Evolutionary conservation across 75 land plant genomes (phyloP), one percentile per base, ranked within the genome.

Genomic region (Sequoia sempervirens): DNA sequence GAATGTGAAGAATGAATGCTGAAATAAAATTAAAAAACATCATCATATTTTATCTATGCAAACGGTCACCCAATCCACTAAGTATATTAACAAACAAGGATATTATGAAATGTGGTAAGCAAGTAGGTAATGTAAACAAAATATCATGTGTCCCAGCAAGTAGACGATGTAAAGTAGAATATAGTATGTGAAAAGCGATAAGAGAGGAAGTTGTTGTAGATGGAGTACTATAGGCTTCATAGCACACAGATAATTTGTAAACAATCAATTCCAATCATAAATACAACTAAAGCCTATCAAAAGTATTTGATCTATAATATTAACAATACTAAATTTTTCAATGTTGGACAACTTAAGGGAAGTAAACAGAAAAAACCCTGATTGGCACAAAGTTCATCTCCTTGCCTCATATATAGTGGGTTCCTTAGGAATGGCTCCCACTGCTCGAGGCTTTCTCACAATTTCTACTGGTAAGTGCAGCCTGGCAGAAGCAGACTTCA

Each of bases 331-430:
- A 23, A 40, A 41, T 20, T 38, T 43, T 76, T 26, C 80, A 43
- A 43, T 76, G 80, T 18, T 43, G 80, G 23, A 76, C 46, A 76
- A 38, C 76, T 74, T 6, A 79, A 47, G 13, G 81, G 54, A 11
- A 79, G 45, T 79, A 79, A 80, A 47, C 26, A 80, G 40, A n/a
- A 80, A 80, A 68, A 50, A 30, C 38, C 23, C 54, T 50, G 26
- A 13, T 53, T 53, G 47, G 50, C 82, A 47, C 47, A 80, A 53
- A 80, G 61, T 80, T 50, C 2, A 52, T 80, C 38, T 80, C 20
- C 54, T 80, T 83, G 84, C 88, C 87, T 90, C 91, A 54, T 90
- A 90, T 34, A 90, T 90, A 32, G 89, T 90, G 0, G 89, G 87
- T 61, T 85, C 85, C 47, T 84, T 85, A 68, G 91, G 91, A 58